Evolutionary conservation across 306 rosid species (phyloP).

Genomic region (Mimosa bimucronata): DNA sequence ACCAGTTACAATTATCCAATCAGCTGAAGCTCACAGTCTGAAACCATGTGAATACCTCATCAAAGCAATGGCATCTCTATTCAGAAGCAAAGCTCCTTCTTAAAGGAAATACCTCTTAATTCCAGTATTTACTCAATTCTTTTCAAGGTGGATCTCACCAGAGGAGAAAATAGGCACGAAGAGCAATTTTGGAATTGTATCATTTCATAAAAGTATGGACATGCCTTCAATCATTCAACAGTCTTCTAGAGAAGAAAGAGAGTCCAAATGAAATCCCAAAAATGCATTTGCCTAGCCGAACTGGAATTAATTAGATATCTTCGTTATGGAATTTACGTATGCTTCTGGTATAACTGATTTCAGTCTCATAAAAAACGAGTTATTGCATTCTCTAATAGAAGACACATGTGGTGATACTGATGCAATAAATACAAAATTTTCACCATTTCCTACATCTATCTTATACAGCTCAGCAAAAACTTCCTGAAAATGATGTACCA

Average conservation of each 20-base stretch:
- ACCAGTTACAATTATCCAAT: background rate
- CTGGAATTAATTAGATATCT: constrained; percentile 36
- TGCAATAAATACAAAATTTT: constrained; percentile 75
- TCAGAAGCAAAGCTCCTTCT: constrained; percentile 17
- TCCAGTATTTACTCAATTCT: background rate
- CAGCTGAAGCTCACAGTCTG: constrained; percentile 11
- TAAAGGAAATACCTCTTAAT: background rate
- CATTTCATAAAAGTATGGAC: constrained; percentile 16
- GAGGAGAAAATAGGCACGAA: constrained; percentile 1
- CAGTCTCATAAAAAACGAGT: constrained; percentile 52
- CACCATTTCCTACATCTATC: constrained; percentile 77
- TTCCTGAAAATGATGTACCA: constrained; percentile 47
- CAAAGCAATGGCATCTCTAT: constrained; percentile 2
- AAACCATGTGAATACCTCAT: constrained; percentile 11
- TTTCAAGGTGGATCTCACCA: constrained; percentile 29
- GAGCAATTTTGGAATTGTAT: background rate
- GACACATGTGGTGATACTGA: constrained; percentile 40
- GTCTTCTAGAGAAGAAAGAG: constrained; percentile 9
- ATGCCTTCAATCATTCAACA: constrained; percentile 4
- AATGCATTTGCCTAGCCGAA: background rate
- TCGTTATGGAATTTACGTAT: constrained; percentile 52
- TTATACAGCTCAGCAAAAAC: constrained; percentile 64
- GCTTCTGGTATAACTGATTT: constrained; percentile 61
- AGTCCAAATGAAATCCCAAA: background rate
- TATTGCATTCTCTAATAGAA: constrained; percentile 37